Base-by-base conservation (phyloP, 176 grass and related monocot species). In the Aegilops bicornis region DNA sequence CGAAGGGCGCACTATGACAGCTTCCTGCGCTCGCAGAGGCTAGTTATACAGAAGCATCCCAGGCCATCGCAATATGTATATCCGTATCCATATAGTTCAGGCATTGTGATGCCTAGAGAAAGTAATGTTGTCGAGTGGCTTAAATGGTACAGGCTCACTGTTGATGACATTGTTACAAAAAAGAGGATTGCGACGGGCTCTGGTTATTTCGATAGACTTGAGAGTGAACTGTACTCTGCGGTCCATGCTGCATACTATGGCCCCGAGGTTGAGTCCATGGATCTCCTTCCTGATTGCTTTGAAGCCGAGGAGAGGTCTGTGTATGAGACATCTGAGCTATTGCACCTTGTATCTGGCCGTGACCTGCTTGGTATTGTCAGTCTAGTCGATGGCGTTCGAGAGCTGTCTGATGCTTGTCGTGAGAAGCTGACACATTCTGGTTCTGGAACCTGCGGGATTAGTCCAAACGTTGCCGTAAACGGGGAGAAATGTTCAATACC, bases 341-440 rank as follows among this genome's bases (percentile, higher is more conserved):
- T 98, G 82, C 96, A 96, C 88, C 88, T 98, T 60, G 96, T 98
- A 56, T 96, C 91, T 64, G 96, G 96, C n/a, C 91, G 93, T 80
- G 90, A 98, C 86, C 79, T 98, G 61, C 94, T 98, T 84, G 96
- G 93, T 56, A 85, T 92, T 79, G 88, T 98, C 86, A 89, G 85
- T 86, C 58, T 98, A 62, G 78, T 73, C 52, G 72, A 91, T 81
- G 69, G 73, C 30, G 25, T 83, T 67, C 87, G 23, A 48, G 54
- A 91, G 83, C 66, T 94, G 64, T 62, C 92, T 80, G 70, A 90
- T 85, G 79, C 64, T 78, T 96, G 40, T 78, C 75, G 0, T 79
- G 82, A 96, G 58, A 96, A 94, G 84, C 78, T 88, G 39, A 43
- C 66, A 29, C 20, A 50, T 30, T 79, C 68, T 70, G 66, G 82